Conservation (phyloP, 2,329 filamentous ascomycete genomes). For the Colletotrichum horii region DNA sequence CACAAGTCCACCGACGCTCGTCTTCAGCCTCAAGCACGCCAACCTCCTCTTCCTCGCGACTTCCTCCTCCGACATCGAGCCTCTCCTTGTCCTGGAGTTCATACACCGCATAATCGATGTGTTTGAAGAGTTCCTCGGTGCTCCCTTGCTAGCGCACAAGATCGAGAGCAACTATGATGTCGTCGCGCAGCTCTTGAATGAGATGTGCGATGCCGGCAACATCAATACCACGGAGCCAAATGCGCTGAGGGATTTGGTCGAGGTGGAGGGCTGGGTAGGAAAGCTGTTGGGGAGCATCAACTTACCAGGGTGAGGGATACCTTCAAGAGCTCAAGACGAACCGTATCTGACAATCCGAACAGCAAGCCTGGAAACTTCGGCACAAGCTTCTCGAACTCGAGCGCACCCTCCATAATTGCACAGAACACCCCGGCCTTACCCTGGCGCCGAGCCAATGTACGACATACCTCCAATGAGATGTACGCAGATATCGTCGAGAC, state of each 20-base stretch:
- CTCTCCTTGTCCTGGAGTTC: constrained; percentile 90
- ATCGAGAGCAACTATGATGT: constrained; percentile 93
- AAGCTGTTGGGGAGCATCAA: constrained; percentile 88
- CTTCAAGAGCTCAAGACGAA: background rate
- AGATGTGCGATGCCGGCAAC: constrained; percentile 96
- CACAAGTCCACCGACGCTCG: constrained; percentile 82
- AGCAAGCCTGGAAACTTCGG: constrained; percentile 46
- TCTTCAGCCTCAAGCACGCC: constrained; percentile 88
- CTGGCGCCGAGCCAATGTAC: constrained; percentile 90
- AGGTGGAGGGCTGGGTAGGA: constrained; percentile 88
- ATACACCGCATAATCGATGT: constrained; percentile 91
- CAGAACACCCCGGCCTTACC: constrained; percentile 67
- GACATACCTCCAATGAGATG: constrained; percentile 95
- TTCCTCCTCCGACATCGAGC: constrained; percentile 85
- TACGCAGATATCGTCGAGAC: constrained; percentile 97
- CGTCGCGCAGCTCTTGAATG: constrained; percentile 87
- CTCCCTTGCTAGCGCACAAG: constrained; percentile 83
- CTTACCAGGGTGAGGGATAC: constrained; percentile 68
- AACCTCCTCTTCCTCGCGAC: constrained; percentile 87
- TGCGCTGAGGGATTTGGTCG: constrained; percentile 86
- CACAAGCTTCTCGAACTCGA: constrained; percentile 42
- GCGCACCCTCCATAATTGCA: constrained; percentile 43
- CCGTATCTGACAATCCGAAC: background rate
- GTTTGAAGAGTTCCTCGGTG: constrained; percentile 91
- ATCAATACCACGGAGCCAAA: constrained; percentile 92